Conservation (phyloP, 805 yeast genomes). For the Wickerhamiella domercqiae region DNA sequence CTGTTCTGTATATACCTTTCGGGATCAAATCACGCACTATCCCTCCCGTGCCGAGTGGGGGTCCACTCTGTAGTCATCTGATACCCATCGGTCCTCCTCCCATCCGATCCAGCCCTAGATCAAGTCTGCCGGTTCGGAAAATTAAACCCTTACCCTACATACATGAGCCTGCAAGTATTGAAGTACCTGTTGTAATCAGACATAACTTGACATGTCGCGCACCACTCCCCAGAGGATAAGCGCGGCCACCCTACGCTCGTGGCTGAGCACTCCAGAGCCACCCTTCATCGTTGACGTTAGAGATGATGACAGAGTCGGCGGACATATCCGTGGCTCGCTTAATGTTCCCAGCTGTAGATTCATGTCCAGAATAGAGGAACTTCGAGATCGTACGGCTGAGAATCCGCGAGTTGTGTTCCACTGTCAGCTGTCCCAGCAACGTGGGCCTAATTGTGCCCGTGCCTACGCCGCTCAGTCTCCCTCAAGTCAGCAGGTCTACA, state of each 20-base stretch:
- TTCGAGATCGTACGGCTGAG: conserved; percentile 25
- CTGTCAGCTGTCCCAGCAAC: conserved; percentile 77
- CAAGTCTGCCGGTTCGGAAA: too few relatives aligned
- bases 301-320: conserved; percentile 67
- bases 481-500: conserved; percentile 38
- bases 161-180: too few relatives aligned
- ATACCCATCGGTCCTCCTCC: too few relatives aligned
- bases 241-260: conserved; percentile 18
- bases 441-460: conserved; percentile 81
- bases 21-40: too few relatives aligned
- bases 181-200: too few relatives aligned
- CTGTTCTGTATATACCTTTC: too few relatives aligned
- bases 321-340: conserved; percentile 44
- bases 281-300: conserved; percentile 61
- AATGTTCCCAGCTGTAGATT: conserved; percentile 42
- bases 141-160: too few relatives aligned
- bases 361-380: conserved; percentile 26
- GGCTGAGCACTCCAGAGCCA: conserved; percentile 19
- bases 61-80: too few relatives aligned
- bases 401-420: conserved; percentile 59
- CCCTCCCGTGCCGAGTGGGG: too few relatives aligned
- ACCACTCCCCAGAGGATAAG: conserved; percentile 11
- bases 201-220: too few relatives aligned
- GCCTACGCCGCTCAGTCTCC: conserved; percentile 30
- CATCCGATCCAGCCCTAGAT: too few relatives aligned